These are phyloP conservation scores for Jatropha podagrica DNA, from an alignment of 441 rosid species.

Conservation along the genomic window DNA sequence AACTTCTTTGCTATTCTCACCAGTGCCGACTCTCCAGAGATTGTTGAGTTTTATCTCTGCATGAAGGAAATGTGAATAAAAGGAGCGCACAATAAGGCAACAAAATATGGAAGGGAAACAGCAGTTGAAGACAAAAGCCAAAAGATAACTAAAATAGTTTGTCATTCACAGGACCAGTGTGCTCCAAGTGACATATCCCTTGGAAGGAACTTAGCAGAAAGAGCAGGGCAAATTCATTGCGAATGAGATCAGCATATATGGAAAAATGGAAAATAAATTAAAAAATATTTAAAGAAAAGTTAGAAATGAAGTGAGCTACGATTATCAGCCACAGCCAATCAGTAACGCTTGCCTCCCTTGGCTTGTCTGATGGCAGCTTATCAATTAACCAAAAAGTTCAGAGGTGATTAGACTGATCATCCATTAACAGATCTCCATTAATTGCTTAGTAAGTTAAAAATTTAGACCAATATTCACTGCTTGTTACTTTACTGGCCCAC, in stretches of 20 bases:
- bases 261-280: neutral
- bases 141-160: neutral
- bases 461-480: neutral
- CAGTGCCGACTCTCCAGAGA: conserved; percentile 74
- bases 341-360: conserved; percentile 13
- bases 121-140: neutral
- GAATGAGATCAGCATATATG: neutral
- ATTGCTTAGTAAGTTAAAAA: neutral
- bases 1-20: conserved; percentile 92
- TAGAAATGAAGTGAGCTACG: neutral
- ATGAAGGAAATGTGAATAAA: conserved; percentile 35
- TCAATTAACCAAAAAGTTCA: conserved; percentile 1
- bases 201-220: neutral
- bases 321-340: neutral
- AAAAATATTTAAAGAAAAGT: neutral
- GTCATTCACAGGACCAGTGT: neutral
- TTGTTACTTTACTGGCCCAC: neutral
- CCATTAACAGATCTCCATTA: neutral
- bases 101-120: neutral
- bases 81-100: conserved; percentile 16
- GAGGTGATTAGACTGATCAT: neutral
- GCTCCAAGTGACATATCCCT: neutral
- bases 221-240: neutral
- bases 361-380: neutral
- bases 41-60: conserved; percentile 66